Conservation (phyloP, 2,329 filamentous ascomycete species). For the Plectosphaerella plurivora region DNA sequence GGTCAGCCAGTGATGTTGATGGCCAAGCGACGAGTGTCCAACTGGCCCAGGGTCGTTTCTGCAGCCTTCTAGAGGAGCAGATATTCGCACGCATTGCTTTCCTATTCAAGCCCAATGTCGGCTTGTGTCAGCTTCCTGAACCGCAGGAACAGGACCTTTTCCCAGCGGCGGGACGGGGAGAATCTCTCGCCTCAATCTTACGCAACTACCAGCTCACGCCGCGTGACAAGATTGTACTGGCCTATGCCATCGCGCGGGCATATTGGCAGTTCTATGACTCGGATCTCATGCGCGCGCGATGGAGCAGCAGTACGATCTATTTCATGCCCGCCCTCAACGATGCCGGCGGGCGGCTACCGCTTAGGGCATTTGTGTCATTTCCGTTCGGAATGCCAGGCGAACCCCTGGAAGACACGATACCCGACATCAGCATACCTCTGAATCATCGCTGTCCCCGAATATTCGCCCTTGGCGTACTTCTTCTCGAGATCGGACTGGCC, state of each 20-base stretch:
- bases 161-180: not conserved
- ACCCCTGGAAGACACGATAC: not conserved
- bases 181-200: not conserved
- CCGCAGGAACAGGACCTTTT: not conserved
- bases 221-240: slow-evolving; percentile 8
- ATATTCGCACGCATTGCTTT: slow-evolving; percentile 36
- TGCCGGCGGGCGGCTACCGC: not conserved
- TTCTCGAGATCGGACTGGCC: slow-evolving; percentile 1
- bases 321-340: slow-evolving; percentile 8
- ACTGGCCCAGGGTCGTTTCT: not conserved
- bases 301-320: slow-evolving; percentile 9
- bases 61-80: slow-evolving; percentile 24
- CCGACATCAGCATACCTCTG: not conserved
- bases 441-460: not conserved
- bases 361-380: not conserved
- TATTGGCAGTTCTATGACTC: slow-evolving; percentile 13
- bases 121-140: not conserved
- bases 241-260: slow-evolving; percentile 6
- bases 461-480: not conserved
- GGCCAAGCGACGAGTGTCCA: not conserved
- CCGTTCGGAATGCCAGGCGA: not conserved
- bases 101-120: not conserved
- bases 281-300: slow-evolving; percentile 8
- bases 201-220: slow-evolving; percentile 4
- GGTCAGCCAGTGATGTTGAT: not conserved